Conservation (phyloP, 192 early-diverging fungal species). For the Lobulomyces angularis region DNA sequence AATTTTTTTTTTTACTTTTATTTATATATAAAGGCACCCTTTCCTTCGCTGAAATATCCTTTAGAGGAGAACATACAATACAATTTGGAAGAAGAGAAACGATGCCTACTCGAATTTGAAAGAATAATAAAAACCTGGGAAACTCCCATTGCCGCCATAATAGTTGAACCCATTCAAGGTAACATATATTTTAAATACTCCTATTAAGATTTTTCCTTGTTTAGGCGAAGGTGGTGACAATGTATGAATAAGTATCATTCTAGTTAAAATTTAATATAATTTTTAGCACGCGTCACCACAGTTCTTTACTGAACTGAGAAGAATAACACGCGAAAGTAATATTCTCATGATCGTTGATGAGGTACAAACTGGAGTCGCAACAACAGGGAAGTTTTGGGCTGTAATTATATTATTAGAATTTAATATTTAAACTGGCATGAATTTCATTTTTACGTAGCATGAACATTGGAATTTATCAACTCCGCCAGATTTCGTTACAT, state of each 20-base stretch:
- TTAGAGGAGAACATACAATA: conserved; percentile 40
- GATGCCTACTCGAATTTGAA: conserved; percentile 39
- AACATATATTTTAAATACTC: too few relatives aligned
- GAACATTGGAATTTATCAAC: conserved; percentile 50
- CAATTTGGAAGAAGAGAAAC: conserved; percentile 44
- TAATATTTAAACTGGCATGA: too few relatives aligned
- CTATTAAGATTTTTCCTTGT: too few relatives aligned
- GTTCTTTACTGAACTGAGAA: conserved; percentile 51
- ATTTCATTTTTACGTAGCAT: too few relatives aligned
- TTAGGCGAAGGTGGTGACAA: conserved; percentile 67
- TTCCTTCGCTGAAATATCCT: conserved; percentile 56
- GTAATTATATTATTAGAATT: too few relatives aligned
- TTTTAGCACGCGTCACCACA: conserved; percentile 37
- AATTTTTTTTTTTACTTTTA: too few relatives aligned
- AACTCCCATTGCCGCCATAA: conserved; percentile 45
- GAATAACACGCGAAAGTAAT: conserved; percentile 37
- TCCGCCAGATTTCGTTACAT: conserved; percentile 64
- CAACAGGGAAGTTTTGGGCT: conserved; percentile 64
- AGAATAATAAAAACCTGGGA: conserved; percentile 28
- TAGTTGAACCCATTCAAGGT: conserved; percentile 65
- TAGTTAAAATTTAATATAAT: not conserved
- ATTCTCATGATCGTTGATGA: conserved; percentile 68
- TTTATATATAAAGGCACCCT: too few relatives aligned
- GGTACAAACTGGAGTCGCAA: conserved; percentile 63
- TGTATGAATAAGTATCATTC: not conserved